Percentiles rank a stretch among this genome's conserved stretches.
These are phyloP conservation scores for Diplogelasinospora grovesii DNA, from an alignment of 495 filamentous ascomycete species.

Conservation along the genomic window DNA sequence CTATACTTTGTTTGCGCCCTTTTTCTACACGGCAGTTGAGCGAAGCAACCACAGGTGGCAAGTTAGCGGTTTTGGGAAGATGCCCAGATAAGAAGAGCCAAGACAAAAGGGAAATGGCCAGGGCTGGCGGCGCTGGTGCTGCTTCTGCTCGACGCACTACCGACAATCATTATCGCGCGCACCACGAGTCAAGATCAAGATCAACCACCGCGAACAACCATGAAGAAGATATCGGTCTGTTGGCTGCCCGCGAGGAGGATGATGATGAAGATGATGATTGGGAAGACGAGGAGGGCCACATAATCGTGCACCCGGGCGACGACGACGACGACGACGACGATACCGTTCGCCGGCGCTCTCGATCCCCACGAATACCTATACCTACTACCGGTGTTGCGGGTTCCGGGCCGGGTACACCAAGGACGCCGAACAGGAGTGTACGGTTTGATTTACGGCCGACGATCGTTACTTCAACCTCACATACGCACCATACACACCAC, in stretches of 20 bases:
- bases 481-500: conserved; percentile 19
- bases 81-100: no score
- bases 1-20: no score
- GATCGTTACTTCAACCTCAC: no score
- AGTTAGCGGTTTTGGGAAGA: no score
- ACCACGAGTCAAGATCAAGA: no score
- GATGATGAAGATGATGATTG: conserved; percentile 16
- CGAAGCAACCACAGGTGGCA: no score
- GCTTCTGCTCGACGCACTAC: neutral
- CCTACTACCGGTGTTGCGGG: no score
- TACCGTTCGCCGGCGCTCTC: neutral
- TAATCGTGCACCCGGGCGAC: conserved; percentile 32
- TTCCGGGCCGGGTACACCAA: conserved; percentile 60
- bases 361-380: neutral
- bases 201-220: conserved; percentile 6
- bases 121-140: conserved; percentile 8
- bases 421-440: conserved; percentile 80
- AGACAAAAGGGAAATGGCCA: no score
- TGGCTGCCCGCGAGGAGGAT: conserved; percentile 27
- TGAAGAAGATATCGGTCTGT: conserved; percentile 42
- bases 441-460: conserved; percentile 69
- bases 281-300: conserved; percentile 25
- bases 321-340: conserved; percentile 1
- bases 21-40: no score
- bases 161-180: neutral